Percentiles rank a stretch among this genome's conserved stretches.
Evolutionary conservation across 2,329 filamentous ascomycete species (phyloP).

Genomic region (Zalaria sp.): DNA sequence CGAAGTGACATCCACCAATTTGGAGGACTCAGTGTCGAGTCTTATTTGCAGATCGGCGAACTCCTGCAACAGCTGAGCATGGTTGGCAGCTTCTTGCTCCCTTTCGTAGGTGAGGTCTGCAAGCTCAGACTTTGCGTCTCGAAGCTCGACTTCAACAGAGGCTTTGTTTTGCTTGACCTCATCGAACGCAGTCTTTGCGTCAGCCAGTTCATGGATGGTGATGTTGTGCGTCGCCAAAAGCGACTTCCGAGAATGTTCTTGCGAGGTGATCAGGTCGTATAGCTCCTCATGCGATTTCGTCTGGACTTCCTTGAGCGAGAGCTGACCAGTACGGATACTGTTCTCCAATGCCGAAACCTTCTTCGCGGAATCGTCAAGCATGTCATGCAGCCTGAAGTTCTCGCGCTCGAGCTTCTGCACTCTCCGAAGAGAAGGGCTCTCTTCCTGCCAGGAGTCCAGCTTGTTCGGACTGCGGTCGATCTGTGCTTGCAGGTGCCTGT

Average conservation of each 20-base stretch:
- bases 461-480: constrained; percentile 55
- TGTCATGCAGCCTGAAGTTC: constrained; percentile 81
- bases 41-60: constrained; percentile 89
- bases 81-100: constrained; percentile 78
- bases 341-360: constrained; percentile 85
- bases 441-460: constrained; percentile 47
- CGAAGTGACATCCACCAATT: constrained; percentile 67
- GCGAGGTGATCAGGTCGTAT: constrained; percentile 79
- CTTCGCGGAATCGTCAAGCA: constrained; percentile 85
- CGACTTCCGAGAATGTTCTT: constrained; percentile 75
- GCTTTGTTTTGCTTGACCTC: constrained; percentile 71
- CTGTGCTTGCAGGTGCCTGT: constrained; percentile 80
- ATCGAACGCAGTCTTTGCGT: constrained; percentile 78
- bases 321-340: constrained; percentile 70
- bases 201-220: constrained; percentile 68
- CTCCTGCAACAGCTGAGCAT: constrained; percentile 78
- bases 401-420: constrained; percentile 86
- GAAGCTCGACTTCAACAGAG: constrained; percentile 69
- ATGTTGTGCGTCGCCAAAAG: constrained; percentile 76
- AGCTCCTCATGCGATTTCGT: constrained; percentile 90
- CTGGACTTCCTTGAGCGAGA: constrained; percentile 82
- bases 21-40: constrained; percentile 77
- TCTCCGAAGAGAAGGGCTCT: constrained; percentile 65
- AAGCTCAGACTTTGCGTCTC: constrained; percentile 70
- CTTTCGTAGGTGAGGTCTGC: constrained; percentile 64